Evolutionary conservation across 2,329 filamentous ascomycete species (phyloP), one percentile per base, ranked within the genome.

Genomic region (Aspergillus felis): DNA sequence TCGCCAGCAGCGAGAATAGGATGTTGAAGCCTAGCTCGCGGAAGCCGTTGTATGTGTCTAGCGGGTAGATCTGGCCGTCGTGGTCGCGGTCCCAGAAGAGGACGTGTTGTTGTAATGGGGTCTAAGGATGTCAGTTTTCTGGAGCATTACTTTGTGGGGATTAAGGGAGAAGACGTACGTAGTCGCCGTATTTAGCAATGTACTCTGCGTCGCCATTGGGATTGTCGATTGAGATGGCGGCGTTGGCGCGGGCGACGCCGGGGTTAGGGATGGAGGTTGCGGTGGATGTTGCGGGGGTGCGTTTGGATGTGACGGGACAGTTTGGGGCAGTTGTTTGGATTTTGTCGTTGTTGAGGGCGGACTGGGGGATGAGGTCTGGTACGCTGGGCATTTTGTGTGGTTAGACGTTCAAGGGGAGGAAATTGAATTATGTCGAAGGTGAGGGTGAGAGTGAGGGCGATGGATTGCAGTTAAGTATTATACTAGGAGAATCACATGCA

Each of bases 21-120:
- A 77, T 53, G 51, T 68, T 73, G 65, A 78, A 79, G 0, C 77
- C 77, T 0, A 79, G 63, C 1, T 70, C 70, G 3, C 70, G 70
- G 55, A 79, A 77, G 3, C 77, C 76, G 9, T 48, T 55, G 59
- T 73, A 79, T 0, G 75, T 77, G 58, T 79, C 74, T 20, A 53
- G 55, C 0, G 76, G 77, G 54, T 66, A 74, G 57, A 79, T 77
- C 17, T 72, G 60, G 22, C 75, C 75, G 56, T 79, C 76, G 4
- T 58, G 53, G 59, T 79, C 75, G 47, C 66, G 66, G 57, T 79
- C 76, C 68, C 74, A 79, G 66, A 78, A 79, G 4, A 72, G 64
- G 41, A 74, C 59, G 51, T 79, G 77, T 46, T 74, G 74, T 52
- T 79, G 76, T 0, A 79, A 62, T 4, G 72, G 69, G 3, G 71